Evolutionary conservation across 345 rosid species (phyloP), one percentile per base, ranked within the genome.

Genomic region (Lagerstroemia speciosa): DNA sequence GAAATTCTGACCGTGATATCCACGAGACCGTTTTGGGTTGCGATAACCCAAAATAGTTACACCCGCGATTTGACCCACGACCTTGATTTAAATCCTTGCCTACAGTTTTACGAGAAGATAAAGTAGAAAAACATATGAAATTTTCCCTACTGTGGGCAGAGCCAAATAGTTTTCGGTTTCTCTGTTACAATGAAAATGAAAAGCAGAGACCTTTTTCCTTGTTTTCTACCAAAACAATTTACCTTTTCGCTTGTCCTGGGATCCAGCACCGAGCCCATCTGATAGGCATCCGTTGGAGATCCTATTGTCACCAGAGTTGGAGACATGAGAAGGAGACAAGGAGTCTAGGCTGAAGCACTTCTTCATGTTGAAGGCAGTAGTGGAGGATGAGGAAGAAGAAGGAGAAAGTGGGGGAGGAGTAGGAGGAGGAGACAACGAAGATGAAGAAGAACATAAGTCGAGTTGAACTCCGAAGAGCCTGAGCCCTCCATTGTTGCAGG

Each of bases 401-500:
- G 74, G 64, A 30, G 72, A 65, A 27, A 67, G 66, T 48, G 70
- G 55, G 67, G 41, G 32, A 50, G 71, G 62, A 19, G 76, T 45
- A 14, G 80, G 62, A 34, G 78, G 62, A 20, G 85, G 57, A 43
- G 79, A 70, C 0, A 72, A 24, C 50, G 50, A 10, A 15, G 65
- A 50, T 22, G 70, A 64, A 24, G 69, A 52, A 9, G 68, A 62
- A 32, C 66, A 63, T 0, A 67, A 37, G 68, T 77, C 83, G 63
- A 87, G 84, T 45, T 77, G 86, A 36, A 87, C 87, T 0, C 93
- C 93, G 27, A 87, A 85, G 58, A 87, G 85, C 78, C 78, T 78
- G 20, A 81, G 69, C 20, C 84, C 85, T 41, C 73, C 70, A 36
- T 8, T 12, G 22, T 55, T 55, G 52, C 15, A 3, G 24, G 32